Evolutionary conservation across 163 green algal species (phyloP).

Genomic region (Scenedesmus sp.): DNA sequence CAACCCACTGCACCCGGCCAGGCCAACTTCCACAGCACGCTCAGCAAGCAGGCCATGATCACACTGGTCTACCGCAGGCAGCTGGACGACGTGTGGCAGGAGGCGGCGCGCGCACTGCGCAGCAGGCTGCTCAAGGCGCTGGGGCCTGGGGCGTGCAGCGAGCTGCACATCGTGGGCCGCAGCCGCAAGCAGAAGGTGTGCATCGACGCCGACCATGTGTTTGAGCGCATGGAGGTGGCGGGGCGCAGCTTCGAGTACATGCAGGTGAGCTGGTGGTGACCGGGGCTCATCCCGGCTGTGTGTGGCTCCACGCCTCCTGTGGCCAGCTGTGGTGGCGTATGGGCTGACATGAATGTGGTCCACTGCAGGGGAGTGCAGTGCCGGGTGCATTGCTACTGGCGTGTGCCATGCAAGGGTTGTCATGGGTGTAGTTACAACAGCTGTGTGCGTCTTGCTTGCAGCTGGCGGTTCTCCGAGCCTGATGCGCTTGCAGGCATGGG

Average conservation of each 20-base stretch:
- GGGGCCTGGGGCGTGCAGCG: conserved; percentile 5
- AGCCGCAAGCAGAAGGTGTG: conserved; percentile 87
- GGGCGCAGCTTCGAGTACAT: conserved; percentile 57
- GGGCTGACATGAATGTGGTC: too few species aligned
- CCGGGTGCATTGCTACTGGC: too few species aligned
- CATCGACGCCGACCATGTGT: conserved; percentile 76
- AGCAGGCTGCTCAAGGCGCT: conserved; percentile 40
- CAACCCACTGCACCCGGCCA: conserved; percentile 10
- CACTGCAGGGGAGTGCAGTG: too few species aligned
- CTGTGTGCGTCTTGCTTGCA: too few species aligned
- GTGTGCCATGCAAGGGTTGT: too few species aligned
- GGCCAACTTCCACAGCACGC: conserved; percentile 94
- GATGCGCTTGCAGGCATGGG: too few species aligned
- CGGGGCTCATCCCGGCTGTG: too few species aligned
- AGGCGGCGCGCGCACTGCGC: conserved; percentile 64
- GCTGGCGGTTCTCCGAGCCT: too few species aligned
- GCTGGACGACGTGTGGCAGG: conserved; percentile 81
- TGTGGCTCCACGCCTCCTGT: too few species aligned
- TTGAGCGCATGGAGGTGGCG: conserved; percentile 71
- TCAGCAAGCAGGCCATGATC: conserved; percentile 89
- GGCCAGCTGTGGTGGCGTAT: too few species aligned
- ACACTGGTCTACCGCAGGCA: conserved; percentile 91
- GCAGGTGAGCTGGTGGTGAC: neutral
- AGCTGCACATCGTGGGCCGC: conserved; percentile 68
- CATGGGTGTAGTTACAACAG: too few species aligned